Percentiles rank a stretch among this genome's conserved stretches.
These are phyloP conservation scores for Cladorrhinum sp. DNA, from an alignment of 2,329 filamentous ascomycete genomes.

Conservation along the genomic window DNA sequence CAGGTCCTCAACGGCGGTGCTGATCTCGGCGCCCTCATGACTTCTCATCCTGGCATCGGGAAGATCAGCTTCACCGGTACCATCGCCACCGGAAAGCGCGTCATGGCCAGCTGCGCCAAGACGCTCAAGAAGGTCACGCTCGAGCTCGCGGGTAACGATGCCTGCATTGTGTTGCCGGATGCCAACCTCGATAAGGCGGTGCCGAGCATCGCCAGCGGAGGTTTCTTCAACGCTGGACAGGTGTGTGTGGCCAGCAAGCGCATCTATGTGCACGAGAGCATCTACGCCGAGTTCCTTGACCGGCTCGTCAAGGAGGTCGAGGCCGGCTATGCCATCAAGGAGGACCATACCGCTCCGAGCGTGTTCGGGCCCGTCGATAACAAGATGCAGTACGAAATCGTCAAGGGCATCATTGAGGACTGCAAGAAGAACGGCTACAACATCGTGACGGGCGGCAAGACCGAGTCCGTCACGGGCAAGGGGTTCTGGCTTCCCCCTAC, in stretches of 20 bases:
- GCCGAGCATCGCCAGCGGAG: slow-evolving; percentile 42
- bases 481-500: slow-evolving; percentile 59
- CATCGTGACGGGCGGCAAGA: slow-evolving; percentile 47
- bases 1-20: slow-evolving; percentile 55
- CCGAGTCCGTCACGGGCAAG: slow-evolving; percentile 23
- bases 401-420: slow-evolving; percentile 53
- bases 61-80: slow-evolving; percentile 61
- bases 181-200: slow-evolving; percentile 47
- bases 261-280: slow-evolving; percentile 57
- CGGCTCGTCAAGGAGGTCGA: slow-evolving; percentile 42
- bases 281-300: slow-evolving; percentile 54
- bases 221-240: slow-evolving; percentile 53
- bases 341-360: slow-evolving; percentile 30
- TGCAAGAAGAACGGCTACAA: slow-evolving; percentile 52
- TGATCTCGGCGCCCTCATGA: slow-evolving; percentile 51
- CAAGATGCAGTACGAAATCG: slow-evolving; percentile 60
- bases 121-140: slow-evolving; percentile 54
- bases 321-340: slow-evolving; percentile 33
- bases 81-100: slow-evolving; percentile 43
- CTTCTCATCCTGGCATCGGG: slow-evolving; percentile 50
- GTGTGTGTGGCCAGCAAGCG: slow-evolving; percentile 57
- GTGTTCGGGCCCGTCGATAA: slow-evolving; percentile 62
- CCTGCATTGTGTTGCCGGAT: slow-evolving; percentile 51
- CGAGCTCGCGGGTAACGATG: slow-evolving; percentile 55
- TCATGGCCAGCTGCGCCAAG: slow-evolving; percentile 39